Conservation (phyloP, 106 monocot genomes). For the Apostasia shenzhenica region DNA sequence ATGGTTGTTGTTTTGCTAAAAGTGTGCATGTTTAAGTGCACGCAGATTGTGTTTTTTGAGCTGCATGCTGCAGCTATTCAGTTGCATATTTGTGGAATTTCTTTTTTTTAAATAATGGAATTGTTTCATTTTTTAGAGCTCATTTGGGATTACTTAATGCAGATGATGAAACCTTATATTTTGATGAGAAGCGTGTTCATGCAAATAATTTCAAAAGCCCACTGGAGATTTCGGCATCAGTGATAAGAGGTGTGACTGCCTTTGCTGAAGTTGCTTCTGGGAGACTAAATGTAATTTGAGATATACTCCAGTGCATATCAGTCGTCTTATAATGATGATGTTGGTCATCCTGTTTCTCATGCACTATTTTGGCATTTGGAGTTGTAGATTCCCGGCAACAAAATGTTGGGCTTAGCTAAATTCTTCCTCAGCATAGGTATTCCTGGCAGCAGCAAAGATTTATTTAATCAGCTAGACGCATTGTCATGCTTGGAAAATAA, state of each 20-base stretch:
- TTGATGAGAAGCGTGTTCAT: slow-evolving; percentile 82
- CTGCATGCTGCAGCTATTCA: background rate
- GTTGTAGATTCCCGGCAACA: slow-evolving; percentile 71
- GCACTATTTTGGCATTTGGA: slow-evolving; percentile 5
- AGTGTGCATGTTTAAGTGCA: background rate
- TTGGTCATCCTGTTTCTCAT: slow-evolving; percentile 12
- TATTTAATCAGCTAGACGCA: slow-evolving; percentile 80
- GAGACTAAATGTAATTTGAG: slow-evolving; percentile 56
- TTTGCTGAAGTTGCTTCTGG: slow-evolving; percentile 67
- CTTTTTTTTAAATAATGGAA: too few species aligned
- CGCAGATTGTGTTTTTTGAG: background rate
- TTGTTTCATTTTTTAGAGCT: too few species aligned
- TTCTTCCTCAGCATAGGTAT: slow-evolving; percentile 79
- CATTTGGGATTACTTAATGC: slow-evolving; percentile 5
- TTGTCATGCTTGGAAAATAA: slow-evolving; percentile 81
- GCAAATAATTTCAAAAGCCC: slow-evolving; percentile 68
- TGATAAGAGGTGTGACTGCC: slow-evolving; percentile 59
- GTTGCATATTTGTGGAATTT: background rate
- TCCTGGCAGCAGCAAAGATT: slow-evolving; percentile 78
- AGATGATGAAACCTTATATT: slow-evolving; percentile 91
- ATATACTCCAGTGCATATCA: background rate
- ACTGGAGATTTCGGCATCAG: slow-evolving; percentile 58
- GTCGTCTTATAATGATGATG: background rate
- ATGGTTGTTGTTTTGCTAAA: background rate
- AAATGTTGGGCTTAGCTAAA: slow-evolving; percentile 84